phyloP scores from a whole-genome alignment of 768 basidiomycete species.

The Suillus fuscotomentosus region DNA sequence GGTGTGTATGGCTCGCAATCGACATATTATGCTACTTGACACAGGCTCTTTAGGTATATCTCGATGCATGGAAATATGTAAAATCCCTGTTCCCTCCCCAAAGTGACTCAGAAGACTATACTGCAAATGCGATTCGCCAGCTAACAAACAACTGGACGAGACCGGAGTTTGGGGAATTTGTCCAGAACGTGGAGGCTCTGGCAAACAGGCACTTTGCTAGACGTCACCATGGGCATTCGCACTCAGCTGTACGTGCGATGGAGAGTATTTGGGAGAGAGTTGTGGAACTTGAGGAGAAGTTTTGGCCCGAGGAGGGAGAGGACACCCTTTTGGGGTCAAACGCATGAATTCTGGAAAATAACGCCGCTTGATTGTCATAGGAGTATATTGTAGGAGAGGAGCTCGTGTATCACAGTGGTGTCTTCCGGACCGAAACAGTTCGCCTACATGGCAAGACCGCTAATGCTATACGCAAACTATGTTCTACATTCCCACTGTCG shows the following conservation, averaged over 20 bases:
- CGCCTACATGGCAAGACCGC: background rate
- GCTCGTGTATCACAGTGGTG: background rate
- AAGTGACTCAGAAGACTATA: slow-evolving; percentile 10
- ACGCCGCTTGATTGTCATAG: background rate
- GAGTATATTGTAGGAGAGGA: background rate
- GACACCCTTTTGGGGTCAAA: slow-evolving; percentile 13
- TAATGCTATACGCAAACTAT: background rate
- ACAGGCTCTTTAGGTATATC: slow-evolving; percentile 49
- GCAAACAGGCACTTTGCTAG: slow-evolving; percentile 37
- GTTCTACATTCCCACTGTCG: background rate
- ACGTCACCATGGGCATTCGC: background rate
- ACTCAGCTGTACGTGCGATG: slow-evolving; percentile 28
- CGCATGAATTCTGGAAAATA: background rate
- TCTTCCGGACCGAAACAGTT: background rate
- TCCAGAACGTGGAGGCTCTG: slow-evolving; percentile 45
- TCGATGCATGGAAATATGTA: slow-evolving; percentile 65
- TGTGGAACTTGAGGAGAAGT: slow-evolving; percentile 57
- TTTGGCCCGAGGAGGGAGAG: slow-evolving; percentile 54
- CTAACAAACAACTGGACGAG: slow-evolving; percentile 66
- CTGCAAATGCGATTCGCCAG: slow-evolving; percentile 35
- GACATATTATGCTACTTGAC: background rate
- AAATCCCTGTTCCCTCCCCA: slow-evolving; percentile 14
- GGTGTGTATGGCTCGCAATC: slow-evolving; percentile 33
- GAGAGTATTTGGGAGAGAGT: slow-evolving; percentile 58
- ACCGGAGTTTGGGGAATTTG: slow-evolving; percentile 52